phyloP scores from a whole-genome alignment of 805 yeast genomes.

The Torulaspora delbrueckii region DNA sequence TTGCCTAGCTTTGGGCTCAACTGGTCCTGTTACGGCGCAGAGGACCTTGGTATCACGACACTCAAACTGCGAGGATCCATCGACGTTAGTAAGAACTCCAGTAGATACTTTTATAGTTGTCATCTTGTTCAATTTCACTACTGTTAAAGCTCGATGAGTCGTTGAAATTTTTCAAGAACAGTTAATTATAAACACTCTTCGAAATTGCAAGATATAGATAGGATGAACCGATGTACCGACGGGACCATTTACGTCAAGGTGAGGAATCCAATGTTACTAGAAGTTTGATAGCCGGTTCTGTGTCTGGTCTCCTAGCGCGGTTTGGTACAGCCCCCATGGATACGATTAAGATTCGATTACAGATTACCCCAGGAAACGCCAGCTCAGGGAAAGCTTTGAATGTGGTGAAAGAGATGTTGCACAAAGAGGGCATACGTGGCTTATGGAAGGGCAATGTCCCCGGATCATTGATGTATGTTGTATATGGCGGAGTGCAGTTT shows the following conservation, averaged over 20 bases:
- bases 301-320: constrained; percentile 58
- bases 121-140: background rate
- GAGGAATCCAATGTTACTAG: constrained; percentile 48
- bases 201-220: background rate
- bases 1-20: constrained; percentile 76
- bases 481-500: constrained; percentile 85
- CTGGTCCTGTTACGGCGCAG: constrained; percentile 84
- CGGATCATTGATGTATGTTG: constrained; percentile 77
- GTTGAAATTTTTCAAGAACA: constrained; percentile 6
- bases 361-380: constrained; percentile 16
- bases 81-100: constrained; percentile 52
- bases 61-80: constrained; percentile 68
- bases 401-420: constrained; percentile 42
- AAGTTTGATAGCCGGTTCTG: constrained; percentile 64
- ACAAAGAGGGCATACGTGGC: constrained; percentile 65
- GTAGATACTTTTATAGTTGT: constrained; percentile 14
- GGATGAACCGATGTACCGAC: constrained; percentile 5
- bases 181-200: background rate
- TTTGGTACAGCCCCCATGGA: constrained; percentile 38
- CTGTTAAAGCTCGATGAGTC: background rate
- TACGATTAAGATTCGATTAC: constrained; percentile 32
- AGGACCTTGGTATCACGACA: constrained; percentile 54
- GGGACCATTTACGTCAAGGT: constrained; percentile 47
- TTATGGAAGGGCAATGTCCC: constrained; percentile 98
- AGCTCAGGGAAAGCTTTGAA: constrained; percentile 11